Evolutionary conservation across 805 yeast genomes (phyloP).

Genomic region (Isabelozyma rhagii): DNA sequence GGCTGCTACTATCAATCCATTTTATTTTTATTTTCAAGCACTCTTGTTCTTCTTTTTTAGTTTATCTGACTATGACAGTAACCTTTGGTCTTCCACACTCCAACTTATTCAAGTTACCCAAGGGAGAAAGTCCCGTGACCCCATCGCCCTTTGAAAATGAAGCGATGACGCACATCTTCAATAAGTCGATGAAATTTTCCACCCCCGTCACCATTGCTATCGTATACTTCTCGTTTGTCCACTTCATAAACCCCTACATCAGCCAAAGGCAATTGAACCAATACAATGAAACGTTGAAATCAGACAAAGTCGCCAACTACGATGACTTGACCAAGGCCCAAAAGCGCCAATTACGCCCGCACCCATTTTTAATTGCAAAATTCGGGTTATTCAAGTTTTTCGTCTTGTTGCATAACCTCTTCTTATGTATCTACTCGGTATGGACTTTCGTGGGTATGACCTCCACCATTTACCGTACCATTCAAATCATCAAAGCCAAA

Average conservation of each 20-base stretch:
- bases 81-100: constrained; percentile 34
- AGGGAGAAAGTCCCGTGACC: constrained; percentile 26
- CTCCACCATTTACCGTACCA: constrained; percentile 43
- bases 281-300: constrained; percentile 18
- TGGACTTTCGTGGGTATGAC: constrained; percentile 74
- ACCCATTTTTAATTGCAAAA: constrained; percentile 50
- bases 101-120: constrained; percentile 29
- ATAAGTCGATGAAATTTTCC: constrained; percentile 42
- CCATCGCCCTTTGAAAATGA: constrained; percentile 31
- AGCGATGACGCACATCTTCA: constrained; percentile 31
- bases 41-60: not conserved
- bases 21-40: not conserved
- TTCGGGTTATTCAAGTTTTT: constrained; percentile 46
- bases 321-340: constrained; percentile 14
- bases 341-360: constrained; percentile 44
- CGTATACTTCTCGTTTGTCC: constrained; percentile 57
- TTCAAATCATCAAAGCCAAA: constrained; percentile 16
- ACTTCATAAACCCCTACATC: constrained; percentile 47
- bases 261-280: constrained; percentile 42
- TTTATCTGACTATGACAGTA: constrained; percentile 7
- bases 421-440: constrained; percentile 61
- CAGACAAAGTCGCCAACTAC: constrained; percentile 12
- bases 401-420: constrained; percentile 59
- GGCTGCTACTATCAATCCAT: not conserved
- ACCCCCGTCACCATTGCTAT: constrained; percentile 59